Base-by-base conservation (phyloP, 257 asterid species). In the Nicotiana tabacum region DNA sequence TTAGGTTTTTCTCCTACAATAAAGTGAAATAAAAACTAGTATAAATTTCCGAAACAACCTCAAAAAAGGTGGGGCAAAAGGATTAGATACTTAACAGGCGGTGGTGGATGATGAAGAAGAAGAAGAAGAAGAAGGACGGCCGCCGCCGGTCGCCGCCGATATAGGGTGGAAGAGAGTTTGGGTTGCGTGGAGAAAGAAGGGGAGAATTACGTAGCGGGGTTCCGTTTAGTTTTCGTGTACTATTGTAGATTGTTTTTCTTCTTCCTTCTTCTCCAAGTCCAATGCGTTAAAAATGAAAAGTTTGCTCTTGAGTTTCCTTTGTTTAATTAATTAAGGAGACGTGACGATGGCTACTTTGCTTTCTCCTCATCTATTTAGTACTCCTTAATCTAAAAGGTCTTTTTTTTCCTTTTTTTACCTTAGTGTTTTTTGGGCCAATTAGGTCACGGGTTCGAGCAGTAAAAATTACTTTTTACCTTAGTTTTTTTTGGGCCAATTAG, bases 251-350 rank as follows among this genome's bases (percentile, higher is more conserved):
- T 48, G 80, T 74, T 74, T 48, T 24, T 74, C 35, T 48, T 72
- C 8, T 13, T 74, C 21, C 5, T 43, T 32, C 5, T 46, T 24
- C 13, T 24, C 1, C 0, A 48, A 74, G 6, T 74, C 37, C 27
- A 48, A 74, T 17, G 33, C 24, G 21, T 46, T 43, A 11, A 8
- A 60, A 21, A 61, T 61, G 66, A 61, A 21, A 61, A 21, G 16
- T 11, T 43, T 43, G 51, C 12, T 43, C 3, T 2, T 43, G 51
- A 43, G 51, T 43, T 43, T 43, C 51, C 51, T 43, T 37, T 69
- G 57, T 46, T 46, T 21, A 72, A 43, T 72, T 46, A 46, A 70
- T 43, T 70, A 70, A n/a, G 79, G 80, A 74, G 80, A 74, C 80
- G 62, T 74, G 43, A 46, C 10, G 43, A 74, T 74, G 37, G 27